These are phyloP conservation scores for Trichoderma aggressivum DNA, from an alignment of 2,329 filamentous ascomycete genomes.

Conservation along the genomic window DNA sequence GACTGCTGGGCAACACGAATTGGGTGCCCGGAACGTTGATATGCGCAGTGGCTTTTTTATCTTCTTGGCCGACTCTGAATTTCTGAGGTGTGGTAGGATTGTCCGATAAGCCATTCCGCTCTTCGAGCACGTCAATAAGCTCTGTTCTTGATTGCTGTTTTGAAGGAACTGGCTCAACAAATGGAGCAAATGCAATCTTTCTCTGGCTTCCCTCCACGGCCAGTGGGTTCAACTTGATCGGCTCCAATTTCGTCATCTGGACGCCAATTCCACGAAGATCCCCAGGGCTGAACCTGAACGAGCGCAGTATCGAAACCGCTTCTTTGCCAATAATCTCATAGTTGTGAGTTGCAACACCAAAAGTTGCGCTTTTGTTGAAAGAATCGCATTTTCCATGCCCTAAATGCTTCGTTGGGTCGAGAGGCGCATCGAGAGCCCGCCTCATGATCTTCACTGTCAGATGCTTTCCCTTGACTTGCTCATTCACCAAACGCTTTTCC, in stretches of 20 bases:
- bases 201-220: slow-evolving; percentile 72
- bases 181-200: slow-evolving; percentile 67
- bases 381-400: slow-evolving; percentile 94
- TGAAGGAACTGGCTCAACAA: slow-evolving; percentile 37
- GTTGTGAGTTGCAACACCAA: slow-evolving; percentile 81
- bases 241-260: slow-evolving; percentile 89
- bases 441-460: slow-evolving; percentile 95
- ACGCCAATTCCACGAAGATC: slow-evolving; percentile 91
- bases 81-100: slow-evolving; percentile 53
- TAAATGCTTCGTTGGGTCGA: slow-evolving; percentile 89
- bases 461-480: slow-evolving; percentile 81
- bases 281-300: slow-evolving; percentile 80
- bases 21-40: slow-evolving; percentile 84
- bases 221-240: slow-evolving; percentile 59
- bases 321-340: slow-evolving; percentile 72
- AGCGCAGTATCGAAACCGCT: slow-evolving; percentile 76
- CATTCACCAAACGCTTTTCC: slow-evolving; percentile 73
- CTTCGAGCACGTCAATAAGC: slow-evolving; percentile 49
- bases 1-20: slow-evolving; percentile 82
- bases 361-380: slow-evolving; percentile 80
- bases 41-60: slow-evolving; percentile 60
- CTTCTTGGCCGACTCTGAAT: slow-evolving; percentile 44
- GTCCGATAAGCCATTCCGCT: slow-evolving; percentile 41
- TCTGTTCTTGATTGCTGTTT: slow-evolving; percentile 44
- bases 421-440: slow-evolving; percentile 76